These are phyloP conservation scores for Ceratobasidium sp. DNA, from an alignment of 1,284 basidiomycete genomes.

Conservation along the genomic window DNA sequence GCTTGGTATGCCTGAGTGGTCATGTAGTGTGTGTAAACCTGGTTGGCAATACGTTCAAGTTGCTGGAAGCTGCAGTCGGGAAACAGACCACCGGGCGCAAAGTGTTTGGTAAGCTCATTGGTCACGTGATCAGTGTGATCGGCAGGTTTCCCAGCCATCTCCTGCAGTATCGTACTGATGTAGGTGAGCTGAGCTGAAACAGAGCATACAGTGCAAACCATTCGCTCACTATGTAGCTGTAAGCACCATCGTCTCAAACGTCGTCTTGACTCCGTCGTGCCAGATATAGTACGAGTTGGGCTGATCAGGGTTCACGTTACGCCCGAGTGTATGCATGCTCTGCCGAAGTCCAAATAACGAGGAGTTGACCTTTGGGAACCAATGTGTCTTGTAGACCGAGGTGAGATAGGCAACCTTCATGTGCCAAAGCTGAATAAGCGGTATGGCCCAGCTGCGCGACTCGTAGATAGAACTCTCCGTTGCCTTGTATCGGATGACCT, in stretches of 20 bases:
- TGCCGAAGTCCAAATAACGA: conserved; percentile 54
- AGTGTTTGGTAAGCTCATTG: neutral
- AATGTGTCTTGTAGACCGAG: conserved; percentile 51
- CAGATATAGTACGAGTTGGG: conserved; percentile 55
- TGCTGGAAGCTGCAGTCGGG: neutral
- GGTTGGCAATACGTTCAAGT: conserved; percentile 52
- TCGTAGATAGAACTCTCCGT: conserved; percentile 52
- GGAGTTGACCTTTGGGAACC: conserved; percentile 48
- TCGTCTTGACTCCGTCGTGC: conserved; percentile 49
- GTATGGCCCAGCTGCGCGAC: conserved; percentile 46
- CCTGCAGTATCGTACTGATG: neutral
- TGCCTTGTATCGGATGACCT: conserved; percentile 55
- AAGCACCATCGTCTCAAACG: conserved; percentile 50
- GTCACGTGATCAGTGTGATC: neutral
- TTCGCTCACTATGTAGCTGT: conserved; percentile 20
- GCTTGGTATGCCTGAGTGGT: neutral
- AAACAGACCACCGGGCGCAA: neutral
- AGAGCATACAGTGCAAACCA: neutral
- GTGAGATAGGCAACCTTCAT: conserved; percentile 53
- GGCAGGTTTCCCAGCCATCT: neutral
- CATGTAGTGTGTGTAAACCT: conserved; percentile 53
- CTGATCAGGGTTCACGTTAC: conserved; percentile 54
- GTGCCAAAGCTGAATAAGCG: conserved; percentile 54
- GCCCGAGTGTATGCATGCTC: conserved; percentile 52
- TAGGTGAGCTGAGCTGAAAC: too few species aligned